A percentile compares a stretch with the other conserved stretches of the same genome.
Evolutionary conservation across 164 flowering plant species (phyloP).

Genomic region (Kingdonia uniflora): DNA sequence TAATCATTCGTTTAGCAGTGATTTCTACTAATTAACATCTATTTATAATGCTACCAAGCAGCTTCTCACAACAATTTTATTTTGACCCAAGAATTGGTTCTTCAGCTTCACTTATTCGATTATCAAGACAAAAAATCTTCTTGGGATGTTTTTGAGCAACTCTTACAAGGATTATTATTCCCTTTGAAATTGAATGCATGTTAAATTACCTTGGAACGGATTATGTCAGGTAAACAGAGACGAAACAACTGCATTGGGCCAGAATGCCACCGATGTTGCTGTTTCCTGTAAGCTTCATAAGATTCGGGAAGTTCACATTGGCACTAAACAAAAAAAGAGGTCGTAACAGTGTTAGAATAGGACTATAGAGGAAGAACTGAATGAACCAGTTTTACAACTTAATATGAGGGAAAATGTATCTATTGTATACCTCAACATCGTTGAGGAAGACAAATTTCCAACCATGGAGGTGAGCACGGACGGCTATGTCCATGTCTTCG

Average conservation of each 20-base stretch:
- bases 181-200: not conserved
- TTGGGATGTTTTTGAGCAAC: no score
- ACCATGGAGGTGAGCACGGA: slow-evolving; percentile 88
- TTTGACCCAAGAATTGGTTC: no score
- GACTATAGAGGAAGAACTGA: not conserved
- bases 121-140: no score
- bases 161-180: no score
- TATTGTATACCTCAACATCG: slow-evolving; percentile 81
- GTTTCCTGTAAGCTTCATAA: slow-evolving; percentile 90
- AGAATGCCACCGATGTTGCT: slow-evolving; percentile 98
- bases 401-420: not conserved
- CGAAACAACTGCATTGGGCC: slow-evolving; percentile 98
- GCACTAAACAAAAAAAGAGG: slow-evolving; percentile 36
- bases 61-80: no score
- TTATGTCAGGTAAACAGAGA: slow-evolving; percentile 67
- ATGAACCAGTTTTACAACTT: not conserved
- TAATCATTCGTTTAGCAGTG: no score
- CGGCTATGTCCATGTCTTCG: slow-evolving; percentile 98
- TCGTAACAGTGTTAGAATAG: not conserved
- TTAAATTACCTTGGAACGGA: slow-evolving; percentile 54
- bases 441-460: slow-evolving; percentile 90
- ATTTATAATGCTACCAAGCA: no score
- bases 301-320: slow-evolving; percentile 94
- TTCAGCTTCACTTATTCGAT: no score
- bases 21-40: no score